phyloP scores from a whole-genome alignment of 2,329 filamentous ascomycete genomes.

The Zarea fungicola region DNA sequence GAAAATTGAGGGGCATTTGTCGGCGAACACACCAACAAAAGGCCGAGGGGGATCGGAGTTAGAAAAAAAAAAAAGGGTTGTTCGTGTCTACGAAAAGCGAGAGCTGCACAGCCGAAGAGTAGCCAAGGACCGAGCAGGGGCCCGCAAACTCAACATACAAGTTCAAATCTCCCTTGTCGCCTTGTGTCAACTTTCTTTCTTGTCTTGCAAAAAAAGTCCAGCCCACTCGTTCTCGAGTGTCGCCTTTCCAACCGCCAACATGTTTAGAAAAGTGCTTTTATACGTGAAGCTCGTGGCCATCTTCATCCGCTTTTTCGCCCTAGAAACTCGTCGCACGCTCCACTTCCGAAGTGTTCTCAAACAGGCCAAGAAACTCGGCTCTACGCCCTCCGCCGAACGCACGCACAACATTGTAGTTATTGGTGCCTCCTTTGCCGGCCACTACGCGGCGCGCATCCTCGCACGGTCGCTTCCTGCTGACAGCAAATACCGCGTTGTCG shows the following conservation, averaged over 20 bases:
- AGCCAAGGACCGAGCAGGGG: not conserved
- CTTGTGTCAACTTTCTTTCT: not conserved
- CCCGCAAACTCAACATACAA: not conserved
- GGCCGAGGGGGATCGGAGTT: not conserved
- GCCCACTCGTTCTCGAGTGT: too few species aligned
- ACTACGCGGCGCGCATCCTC: constrained; percentile 42
- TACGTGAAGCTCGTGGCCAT: constrained; percentile 25
- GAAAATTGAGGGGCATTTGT: constrained; percentile 10
- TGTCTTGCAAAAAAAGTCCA: not conserved
- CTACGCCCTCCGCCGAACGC: constrained; percentile 17
- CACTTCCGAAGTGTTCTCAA: constrained; percentile 15
- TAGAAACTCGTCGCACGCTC: constrained; percentile 18
- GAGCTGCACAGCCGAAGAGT: not conserved
- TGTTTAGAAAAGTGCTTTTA: constrained; percentile 26
- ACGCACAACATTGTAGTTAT: constrained; percentile 48
- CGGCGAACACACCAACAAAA: not conserved
- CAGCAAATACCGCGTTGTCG: constrained; percentile 43
- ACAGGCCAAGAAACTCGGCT: constrained; percentile 12
- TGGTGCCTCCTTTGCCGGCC: constrained; percentile 54
- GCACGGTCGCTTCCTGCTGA: constrained; percentile 42
- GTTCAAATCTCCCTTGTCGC: not conserved
- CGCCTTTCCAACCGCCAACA: constrained; percentile 3
- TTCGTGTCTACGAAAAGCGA: too few species aligned
- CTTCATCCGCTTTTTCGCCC: constrained; percentile 20
- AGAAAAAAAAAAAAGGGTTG: not conserved